Evolutionary conservation across 1,284 basidiomycete species (phyloP), one percentile per base, ranked within the genome.

Genomic region (Farysia itapuensis): DNA sequence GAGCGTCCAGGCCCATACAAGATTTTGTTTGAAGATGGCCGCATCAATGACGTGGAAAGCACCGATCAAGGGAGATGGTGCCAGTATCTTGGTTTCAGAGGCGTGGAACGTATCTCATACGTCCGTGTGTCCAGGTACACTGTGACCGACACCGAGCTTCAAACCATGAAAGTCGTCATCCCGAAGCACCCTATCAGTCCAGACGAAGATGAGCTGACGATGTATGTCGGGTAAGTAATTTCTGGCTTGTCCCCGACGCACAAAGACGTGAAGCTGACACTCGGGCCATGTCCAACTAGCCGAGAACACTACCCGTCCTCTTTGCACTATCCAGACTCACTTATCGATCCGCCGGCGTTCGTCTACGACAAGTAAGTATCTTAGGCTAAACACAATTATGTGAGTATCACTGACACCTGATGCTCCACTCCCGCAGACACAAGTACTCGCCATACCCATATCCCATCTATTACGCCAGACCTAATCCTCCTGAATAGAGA

Each of bases 1-100:
- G 60, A 77, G 30, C 81, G 86, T 70, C 91, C 91, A 0, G 83
- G 84, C 26, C 91, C 91, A 3, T 96, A 96, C 73, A 82, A 88
- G 45, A 87, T 91, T 56, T 81, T 95, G 64, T 68, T 74, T 18
- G 67, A 72, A 28, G 71, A 78, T 25, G 77, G 78, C 6, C 44
- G 50, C 30, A 68, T 78, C 31, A 60, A 72, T 20, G 67, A 71
- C 36, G 61, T 65, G 30, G 89, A 92, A 60, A 45, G 57, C 14
- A 44, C 46, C 1, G 72, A 74, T 34, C 40, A 32, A 16, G 49
- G 67, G 19, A 41, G 71, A 15, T 74, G 72, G 72, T 74, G 72
- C 59, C 58, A 75, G 48, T 75, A 75, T 48, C 52, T 75, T 4
- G 67, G 67, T 21, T 73, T 67, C 64, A 42, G 72, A 21, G 68